Evolutionary conservation across 2,329 filamentous ascomycete species (phyloP).

Genomic region (Claviceps humidiphila): DNA sequence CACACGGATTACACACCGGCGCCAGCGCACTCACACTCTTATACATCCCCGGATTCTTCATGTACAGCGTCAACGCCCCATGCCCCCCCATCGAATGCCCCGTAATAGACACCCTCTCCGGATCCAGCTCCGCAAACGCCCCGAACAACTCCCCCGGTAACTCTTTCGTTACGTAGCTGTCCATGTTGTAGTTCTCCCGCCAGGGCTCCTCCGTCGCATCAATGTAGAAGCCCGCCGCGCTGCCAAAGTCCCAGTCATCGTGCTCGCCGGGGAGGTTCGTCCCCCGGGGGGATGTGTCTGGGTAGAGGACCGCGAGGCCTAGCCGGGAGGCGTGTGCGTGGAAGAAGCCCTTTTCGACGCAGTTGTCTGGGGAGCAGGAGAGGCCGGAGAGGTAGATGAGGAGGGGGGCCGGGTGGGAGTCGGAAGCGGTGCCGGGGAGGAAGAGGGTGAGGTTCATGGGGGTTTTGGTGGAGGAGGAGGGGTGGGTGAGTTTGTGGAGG

Average conservation of each 20-base stretch:
- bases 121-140: conserved; percentile 59
- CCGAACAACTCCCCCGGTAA: conserved; percentile 66
- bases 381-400: conserved; percentile 89
- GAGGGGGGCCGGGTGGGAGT: conserved; percentile 51
- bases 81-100: conserved; percentile 98
- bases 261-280: conserved; percentile 72
- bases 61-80: conserved; percentile 80
- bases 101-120: conserved; percentile 61
- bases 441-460: conserved; percentile 91
- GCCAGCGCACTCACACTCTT: conserved; percentile 82
- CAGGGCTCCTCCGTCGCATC: conserved; percentile 70
- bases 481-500: conserved; percentile 85
- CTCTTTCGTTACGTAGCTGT: conserved; percentile 80
- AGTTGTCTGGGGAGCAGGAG: conserved; percentile 87
- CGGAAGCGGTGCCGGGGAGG: conserved; percentile 59
- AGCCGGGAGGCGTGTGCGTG: conserved; percentile 66
- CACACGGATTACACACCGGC: conserved; percentile 73
- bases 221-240: conserved; percentile 87
- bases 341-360: conserved; percentile 77
- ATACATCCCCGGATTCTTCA: conserved; percentile 85
- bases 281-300: conserved; percentile 86
- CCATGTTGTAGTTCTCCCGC: conserved; percentile 77
- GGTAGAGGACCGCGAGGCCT: conserved; percentile 86
- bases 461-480: conserved; percentile 64
- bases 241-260: conserved; percentile 82